These are phyloP conservation scores for Alternaria panax DNA, from an alignment of 2,329 filamentous ascomycete species.

Conservation along the genomic window DNA sequence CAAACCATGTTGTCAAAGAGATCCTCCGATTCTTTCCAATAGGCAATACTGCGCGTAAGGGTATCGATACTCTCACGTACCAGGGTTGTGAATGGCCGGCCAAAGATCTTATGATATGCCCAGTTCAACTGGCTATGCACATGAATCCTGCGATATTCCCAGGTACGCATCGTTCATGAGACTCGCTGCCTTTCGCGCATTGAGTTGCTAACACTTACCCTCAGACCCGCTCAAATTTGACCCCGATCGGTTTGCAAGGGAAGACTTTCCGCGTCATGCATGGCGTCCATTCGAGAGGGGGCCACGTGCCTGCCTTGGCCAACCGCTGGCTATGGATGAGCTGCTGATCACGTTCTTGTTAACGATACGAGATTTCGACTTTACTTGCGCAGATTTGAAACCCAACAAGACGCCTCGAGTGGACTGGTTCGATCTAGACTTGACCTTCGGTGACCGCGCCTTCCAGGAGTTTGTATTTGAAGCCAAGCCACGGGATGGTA, in stretches of 20 bases:
- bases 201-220: conserved; percentile 2
- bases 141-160: conserved; percentile 33
- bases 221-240: conserved; percentile 29
- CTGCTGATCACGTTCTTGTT: conserved; percentile 60
- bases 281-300: conserved; percentile 66
- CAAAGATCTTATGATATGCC: conserved; percentile 54
- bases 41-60: conserved; percentile 54
- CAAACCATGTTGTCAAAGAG: conserved; percentile 62
- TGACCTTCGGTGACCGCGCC: conserved; percentile 39
- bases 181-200: background rate
- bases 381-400: conserved; percentile 44
- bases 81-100: conserved; percentile 55
- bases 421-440: conserved; percentile 37
- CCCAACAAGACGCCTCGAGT: conserved; percentile 36
- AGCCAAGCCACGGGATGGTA: conserved; percentile 42
- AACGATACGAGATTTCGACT: conserved; percentile 59
- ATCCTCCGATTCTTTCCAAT: conserved; percentile 61
- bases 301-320: conserved; percentile 64
- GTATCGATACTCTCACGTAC: conserved; percentile 49
- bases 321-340: conserved; percentile 64
- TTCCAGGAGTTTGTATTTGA: conserved; percentile 45
- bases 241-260: conserved; percentile 50
- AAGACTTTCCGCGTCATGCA: conserved; percentile 54
- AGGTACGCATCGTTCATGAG: conserved; percentile 15
- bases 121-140: conserved; percentile 51